Base-by-base conservation (phyloP, 2,329 filamentous ascomycete species). In the Pyricularia sp. region DNA sequence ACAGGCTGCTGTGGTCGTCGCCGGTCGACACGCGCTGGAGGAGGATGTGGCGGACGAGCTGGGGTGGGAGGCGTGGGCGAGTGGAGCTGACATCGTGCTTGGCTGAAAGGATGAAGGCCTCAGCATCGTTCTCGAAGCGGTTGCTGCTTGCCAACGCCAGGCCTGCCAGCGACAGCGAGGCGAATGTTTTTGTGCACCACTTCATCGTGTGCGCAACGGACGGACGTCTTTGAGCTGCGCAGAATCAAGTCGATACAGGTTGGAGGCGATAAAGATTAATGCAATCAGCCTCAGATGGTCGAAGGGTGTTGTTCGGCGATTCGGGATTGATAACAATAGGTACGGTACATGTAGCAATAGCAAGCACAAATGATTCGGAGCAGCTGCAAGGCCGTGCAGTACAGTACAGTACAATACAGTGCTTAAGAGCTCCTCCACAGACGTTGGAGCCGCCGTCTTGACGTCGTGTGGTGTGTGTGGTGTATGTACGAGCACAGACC, bases 1-100 rank as follows among this genome's bases (percentile, higher is more conserved):
- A 80, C 72, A 80, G 81, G 72, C 82, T 81, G 71, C 81, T 84
- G 74, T 81, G 81, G 73, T 81, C 79, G 42, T 79, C 76, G 69
- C 80, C 79, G 30, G 31, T 33, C 23, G 81, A 81, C 69, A 88
- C 77, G 67, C 87, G 84, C 75, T 88, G 86, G 14, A 88, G 82
- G 65, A 90, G 76, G 73, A 90, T 81, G 70, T 89, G 81, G 74
- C 85, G 82, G 69, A 84, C 85, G 75, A 87, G 79, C 76, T 84
- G 81, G 73, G 82, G 81, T 66, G 84, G 81, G 73, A 88, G 76
- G 64, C 80, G 79, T 67, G 82, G 78, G 70, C 75, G 69, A 63
- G 75, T 70, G 72, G 73, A 74, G 64, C 69, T 64, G 28, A 36
- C 55, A 58, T 68, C 61, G 9, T 30, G n/a, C 5, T 30, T 58